Evolutionary conservation across 2,329 filamentous ascomycete species (phyloP).

Genomic region (Cryphonectria naterciae): DNA sequence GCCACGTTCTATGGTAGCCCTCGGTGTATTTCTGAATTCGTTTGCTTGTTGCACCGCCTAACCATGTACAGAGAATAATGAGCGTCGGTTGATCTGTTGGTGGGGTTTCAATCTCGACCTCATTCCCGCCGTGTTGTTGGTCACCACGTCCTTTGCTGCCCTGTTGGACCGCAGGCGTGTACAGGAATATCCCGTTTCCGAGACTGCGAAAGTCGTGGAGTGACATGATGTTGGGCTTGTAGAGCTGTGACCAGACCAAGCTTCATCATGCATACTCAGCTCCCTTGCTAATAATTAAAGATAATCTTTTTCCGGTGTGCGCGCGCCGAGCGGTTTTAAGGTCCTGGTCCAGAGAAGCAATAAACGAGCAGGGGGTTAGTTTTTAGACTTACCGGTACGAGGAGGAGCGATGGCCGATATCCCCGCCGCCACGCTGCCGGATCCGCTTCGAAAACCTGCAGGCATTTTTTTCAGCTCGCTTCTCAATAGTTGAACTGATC

Average conservation of each 20-base stretch:
- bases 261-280: not conserved
- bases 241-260: not conserved
- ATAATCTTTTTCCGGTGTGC: not conserved
- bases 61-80: conserved; percentile 26
- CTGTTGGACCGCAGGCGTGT: conserved; percentile 7
- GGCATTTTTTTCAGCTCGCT: conserved; percentile 5
- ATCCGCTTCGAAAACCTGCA: not conserved
- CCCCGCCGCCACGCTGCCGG: not conserved
- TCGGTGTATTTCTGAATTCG: conserved; percentile 24
- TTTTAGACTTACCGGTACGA: not conserved
- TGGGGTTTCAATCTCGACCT: too few species aligned
- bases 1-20: conserved; percentile 21
- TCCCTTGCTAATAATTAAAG: not conserved
- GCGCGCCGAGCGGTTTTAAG: not conserved
- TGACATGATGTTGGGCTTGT: conserved; percentile 12
- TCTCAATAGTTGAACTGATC: not conserved
- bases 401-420: not conserved
- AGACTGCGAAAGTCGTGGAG: conserved; percentile 12
- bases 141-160: too few species aligned
- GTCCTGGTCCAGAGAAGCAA: not conserved
- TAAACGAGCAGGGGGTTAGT: not conserved
- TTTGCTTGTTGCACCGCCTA: conserved; percentile 25
- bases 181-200: conserved; percentile 15
- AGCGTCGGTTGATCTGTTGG: conserved; percentile 13
- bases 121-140: not conserved